Conservation (phyloP, 1,284 basidiomycete species). For the Apiotrichum veenhuisii region DNA sequence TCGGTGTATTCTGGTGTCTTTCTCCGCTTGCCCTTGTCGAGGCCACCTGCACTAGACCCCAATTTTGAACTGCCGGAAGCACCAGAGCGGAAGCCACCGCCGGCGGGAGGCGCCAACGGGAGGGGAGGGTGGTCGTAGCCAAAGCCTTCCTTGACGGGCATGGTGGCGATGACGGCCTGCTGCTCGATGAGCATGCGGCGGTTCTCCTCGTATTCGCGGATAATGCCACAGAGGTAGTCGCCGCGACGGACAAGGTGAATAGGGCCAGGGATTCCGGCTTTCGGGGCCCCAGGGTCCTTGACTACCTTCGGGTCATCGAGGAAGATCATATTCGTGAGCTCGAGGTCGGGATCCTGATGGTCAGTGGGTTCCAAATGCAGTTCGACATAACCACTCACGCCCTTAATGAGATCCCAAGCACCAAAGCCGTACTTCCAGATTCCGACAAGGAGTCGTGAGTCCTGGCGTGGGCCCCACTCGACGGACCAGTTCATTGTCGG, state of each 20-base stretch:
- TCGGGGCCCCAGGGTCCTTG: slow-evolving; percentile 38
- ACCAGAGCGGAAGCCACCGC: neutral
- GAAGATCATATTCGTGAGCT: slow-evolving; percentile 90
- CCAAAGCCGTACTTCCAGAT: slow-evolving; percentile 93
- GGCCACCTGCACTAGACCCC: neutral
- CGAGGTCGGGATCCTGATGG: slow-evolving; percentile 69
- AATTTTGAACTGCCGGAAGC: neutral
- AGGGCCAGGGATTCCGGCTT: slow-evolving; percentile 72
- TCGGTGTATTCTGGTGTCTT: slow-evolving; percentile 89
- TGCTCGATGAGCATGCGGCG: slow-evolving; percentile 60
- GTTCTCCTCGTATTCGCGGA: slow-evolving; percentile 91
- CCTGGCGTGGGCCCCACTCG: slow-evolving; percentile 88
- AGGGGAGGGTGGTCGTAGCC: slow-evolving; percentile 39
- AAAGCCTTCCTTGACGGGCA: slow-evolving; percentile 45
- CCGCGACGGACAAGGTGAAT: slow-evolving; percentile 96
- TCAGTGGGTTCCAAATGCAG: slow-evolving; percentile 5
- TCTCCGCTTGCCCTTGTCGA: slow-evolving; percentile 71
- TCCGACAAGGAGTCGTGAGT: slow-evolving; percentile 89
- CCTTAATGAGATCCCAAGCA: slow-evolving; percentile 85
- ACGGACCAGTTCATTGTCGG: slow-evolving; percentile 94
- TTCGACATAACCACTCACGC: slow-evolving; percentile 24
- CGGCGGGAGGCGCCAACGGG: slow-evolving; percentile 5
- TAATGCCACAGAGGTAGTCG: slow-evolving; percentile 79
- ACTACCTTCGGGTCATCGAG: slow-evolving; percentile 85
- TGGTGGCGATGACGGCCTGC: slow-evolving; percentile 55